These are phyloP conservation scores for Leccinum uliginosum DNA, from an alignment of 768 basidiomycete genomes.

Conservation along the genomic window DNA sequence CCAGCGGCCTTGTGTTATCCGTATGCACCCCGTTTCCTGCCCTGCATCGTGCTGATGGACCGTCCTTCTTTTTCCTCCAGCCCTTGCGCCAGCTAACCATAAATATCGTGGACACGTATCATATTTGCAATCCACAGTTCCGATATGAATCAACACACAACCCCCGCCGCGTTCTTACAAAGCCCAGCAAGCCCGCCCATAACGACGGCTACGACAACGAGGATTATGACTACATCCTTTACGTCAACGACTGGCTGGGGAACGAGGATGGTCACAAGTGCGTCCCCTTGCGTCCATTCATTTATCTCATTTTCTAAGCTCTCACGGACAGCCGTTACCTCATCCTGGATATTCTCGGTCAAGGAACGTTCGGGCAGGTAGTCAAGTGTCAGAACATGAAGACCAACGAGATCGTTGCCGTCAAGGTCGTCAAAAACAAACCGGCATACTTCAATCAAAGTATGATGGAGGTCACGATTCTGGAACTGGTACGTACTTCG, in stretches of 20 bases:
- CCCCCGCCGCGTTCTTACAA: conserved; percentile 93
- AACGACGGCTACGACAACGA: conserved; percentile 99
- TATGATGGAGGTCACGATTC: conserved; percentile 99
- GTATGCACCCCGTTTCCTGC: conserved; percentile 44
- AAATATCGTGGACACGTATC: conserved; percentile 85
- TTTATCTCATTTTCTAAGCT: conserved; percentile 5
- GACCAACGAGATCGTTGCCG: conserved; percentile 97
- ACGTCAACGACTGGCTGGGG: conserved; percentile 97
- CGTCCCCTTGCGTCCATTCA: conserved; percentile 28
- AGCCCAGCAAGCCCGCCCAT: conserved; percentile 91
- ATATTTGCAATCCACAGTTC: conserved; percentile 92
- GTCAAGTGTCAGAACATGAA: conserved; percentile 99
- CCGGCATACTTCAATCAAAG: conserved; percentile 99
- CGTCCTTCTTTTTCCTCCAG: conserved; percentile 24
- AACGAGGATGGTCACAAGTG: conserved; percentile 94
- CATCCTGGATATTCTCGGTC: conserved; percentile 96
- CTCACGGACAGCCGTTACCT: conserved; percentile 62
- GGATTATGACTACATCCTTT: conserved; percentile 98
- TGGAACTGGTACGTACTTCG: conserved; percentile 78
- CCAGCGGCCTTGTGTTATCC: conserved; percentile 72
- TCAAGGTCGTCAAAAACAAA: conserved; percentile 99
- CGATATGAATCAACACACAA: conserved; percentile 94
- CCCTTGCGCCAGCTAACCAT: conserved; percentile 73
- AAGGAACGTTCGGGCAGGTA: conserved; percentile 98
- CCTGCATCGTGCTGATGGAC: conserved; percentile 8